These are phyloP conservation scores for Spiromastix sp. DNA, from an alignment of 2,329 filamentous ascomycete species.

Conservation along the genomic window DNA sequence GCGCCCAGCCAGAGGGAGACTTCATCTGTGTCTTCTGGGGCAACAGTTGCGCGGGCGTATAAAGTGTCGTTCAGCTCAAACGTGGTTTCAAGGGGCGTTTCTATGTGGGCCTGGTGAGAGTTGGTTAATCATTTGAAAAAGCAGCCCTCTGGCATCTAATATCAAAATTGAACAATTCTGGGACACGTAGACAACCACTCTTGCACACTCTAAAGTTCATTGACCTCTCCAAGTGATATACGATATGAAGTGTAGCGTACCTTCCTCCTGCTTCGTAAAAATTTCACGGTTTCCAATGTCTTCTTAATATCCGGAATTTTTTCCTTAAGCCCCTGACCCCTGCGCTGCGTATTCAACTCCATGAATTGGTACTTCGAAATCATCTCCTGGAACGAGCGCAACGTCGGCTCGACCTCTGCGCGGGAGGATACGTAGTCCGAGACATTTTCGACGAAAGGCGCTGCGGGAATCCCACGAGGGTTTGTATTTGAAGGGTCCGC, in stretches of 20 bases:
- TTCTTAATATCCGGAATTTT: slow-evolving; percentile 98
- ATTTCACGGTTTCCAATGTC: slow-evolving; percentile 82
- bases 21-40: slow-evolving; percentile 62
- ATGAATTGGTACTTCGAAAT: slow-evolving; percentile 98
- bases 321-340: slow-evolving; percentile 71
- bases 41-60: slow-evolving; percentile 76
- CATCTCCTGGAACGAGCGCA: slow-evolving; percentile 38
- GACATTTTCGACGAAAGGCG: slow-evolving; percentile 38
- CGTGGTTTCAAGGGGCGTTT: slow-evolving; percentile 66
- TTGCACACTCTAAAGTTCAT: too few species aligned
- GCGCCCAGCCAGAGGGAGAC: slow-evolving; percentile 98
- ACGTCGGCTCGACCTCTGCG: slow-evolving; percentile 36
- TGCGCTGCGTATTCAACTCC: slow-evolving; percentile 84
- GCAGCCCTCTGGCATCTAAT: too few species aligned
- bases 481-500: slow-evolving; percentile 24
- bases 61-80: slow-evolving; percentile 97
- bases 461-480: slow-evolving; percentile 36
- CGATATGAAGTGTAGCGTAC: slow-evolving; percentile 32
- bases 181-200: too few species aligned
- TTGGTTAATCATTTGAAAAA: not conserved
- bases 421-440: slow-evolving; percentile 36
- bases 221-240: too few species aligned
- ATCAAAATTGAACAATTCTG: too few species aligned
- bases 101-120: slow-evolving; percentile 23
- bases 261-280: slow-evolving; percentile 67